Evolutionary conservation across 306 rosid genomes (phyloP).

Genomic region (Cucumis hystrix): DNA sequence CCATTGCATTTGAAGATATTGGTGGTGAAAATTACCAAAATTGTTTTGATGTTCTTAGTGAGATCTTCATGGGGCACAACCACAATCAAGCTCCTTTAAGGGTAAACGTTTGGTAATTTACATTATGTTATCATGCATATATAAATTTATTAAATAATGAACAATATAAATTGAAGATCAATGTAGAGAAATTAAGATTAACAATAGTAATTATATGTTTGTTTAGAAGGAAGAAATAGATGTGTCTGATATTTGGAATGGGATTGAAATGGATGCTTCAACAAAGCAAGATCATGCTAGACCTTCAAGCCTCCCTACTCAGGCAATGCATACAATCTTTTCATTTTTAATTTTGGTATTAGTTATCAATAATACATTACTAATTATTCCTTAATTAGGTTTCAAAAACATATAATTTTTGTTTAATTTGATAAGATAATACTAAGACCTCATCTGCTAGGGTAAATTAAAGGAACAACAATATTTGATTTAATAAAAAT

Average conservation of each 20-base stretch:
- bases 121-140: too few species aligned
- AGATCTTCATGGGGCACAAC: neutral
- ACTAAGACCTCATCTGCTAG: neutral
- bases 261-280: slow-evolving; percentile 1
- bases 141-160: too few species aligned
- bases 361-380: neutral
- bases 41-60: slow-evolving; percentile 5
- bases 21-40: neutral
- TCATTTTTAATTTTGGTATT: neutral
- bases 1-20: neutral
- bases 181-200: neutral
- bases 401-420: neutral
- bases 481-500: too few species aligned
- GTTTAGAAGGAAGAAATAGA: neutral
- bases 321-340: neutral
- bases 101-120: neutral
- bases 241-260: neutral
- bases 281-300: neutral
- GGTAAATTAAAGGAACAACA: too few species aligned
- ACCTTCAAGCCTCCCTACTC: neutral
- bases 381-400: neutral
- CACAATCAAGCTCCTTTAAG: neutral
- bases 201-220: neutral
- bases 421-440: neutral
- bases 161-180: too few species aligned